Conservation (phyloP, 176 grass and related monocot genomes). For the Musa itinerans region DNA sequence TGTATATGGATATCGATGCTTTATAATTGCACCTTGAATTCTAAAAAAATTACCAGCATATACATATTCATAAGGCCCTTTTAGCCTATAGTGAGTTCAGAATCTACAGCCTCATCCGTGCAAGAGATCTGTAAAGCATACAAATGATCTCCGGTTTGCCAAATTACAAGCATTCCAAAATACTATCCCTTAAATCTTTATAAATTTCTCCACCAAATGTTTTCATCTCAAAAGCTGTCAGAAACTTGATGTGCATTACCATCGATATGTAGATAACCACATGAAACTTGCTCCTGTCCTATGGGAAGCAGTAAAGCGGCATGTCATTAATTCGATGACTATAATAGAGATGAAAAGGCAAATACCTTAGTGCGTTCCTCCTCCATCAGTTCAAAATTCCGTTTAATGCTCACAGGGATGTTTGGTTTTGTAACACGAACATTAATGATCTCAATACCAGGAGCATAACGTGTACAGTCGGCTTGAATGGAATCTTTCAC, state of each 20-base stretch:
- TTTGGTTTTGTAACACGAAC: conserved; percentile 98
- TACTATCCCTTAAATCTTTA: too few relatives aligned
- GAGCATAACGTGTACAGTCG: conserved; percentile 91
- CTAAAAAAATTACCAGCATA: neutral
- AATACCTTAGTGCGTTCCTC: conserved; percentile 97
- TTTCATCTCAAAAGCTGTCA: neutral
- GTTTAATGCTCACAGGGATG: conserved; percentile 75
- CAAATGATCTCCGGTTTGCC: neutral
- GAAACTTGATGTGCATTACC: neutral
- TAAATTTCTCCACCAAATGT: neutral
- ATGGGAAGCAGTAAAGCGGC: neutral
- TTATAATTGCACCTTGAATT: neutral
- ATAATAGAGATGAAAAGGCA: conserved; percentile 3
- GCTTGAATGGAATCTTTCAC: conserved; percentile 99
- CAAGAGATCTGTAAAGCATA: neutral
- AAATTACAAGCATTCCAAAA: neutral
- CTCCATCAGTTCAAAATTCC: conserved; percentile 98
- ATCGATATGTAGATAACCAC: neutral
- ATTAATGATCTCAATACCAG: conserved; percentile 89
- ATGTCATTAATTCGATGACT: neutral
- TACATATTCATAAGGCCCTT: neutral
- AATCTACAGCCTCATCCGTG: neutral
- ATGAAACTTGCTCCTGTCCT: neutral
- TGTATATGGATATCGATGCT: neutral
- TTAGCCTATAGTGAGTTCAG: neutral